Evolutionary conservation across 805 yeast genomes (phyloP).

Genomic region (Metschnikowia bowlesiae): DNA sequence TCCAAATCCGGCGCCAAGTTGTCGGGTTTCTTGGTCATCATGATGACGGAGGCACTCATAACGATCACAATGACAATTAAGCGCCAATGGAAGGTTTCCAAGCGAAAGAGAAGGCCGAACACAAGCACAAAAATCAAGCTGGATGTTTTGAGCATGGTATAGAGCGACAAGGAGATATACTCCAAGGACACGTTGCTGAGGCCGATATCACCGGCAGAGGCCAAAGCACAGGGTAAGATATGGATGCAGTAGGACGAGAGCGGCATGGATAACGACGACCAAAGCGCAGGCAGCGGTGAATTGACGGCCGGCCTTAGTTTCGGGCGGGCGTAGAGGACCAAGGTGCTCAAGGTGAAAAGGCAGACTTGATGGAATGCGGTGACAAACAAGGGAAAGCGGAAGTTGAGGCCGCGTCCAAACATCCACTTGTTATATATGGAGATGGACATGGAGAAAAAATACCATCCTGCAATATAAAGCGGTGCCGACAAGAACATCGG

Average conservation of each 20-base stretch:
- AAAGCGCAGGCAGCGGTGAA: conserved; percentile 6
- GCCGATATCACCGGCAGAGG: conserved; percentile 92
- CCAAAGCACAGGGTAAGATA: conserved; percentile 79
- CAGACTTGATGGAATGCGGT: conserved; percentile 83
- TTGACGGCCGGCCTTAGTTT: conserved; percentile 39
- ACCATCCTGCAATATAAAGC: conserved; percentile 56
- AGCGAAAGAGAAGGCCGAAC: conserved; percentile 76
- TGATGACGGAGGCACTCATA: conserved; percentile 78
- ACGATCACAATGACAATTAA: conserved; percentile 64
- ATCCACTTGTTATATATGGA: conserved; percentile 94
- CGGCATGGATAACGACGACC: conserved; percentile 19
- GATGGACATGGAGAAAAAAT: conserved; percentile 60
- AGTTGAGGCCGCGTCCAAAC: conserved; percentile 79
- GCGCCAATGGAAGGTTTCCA: conserved; percentile 70
- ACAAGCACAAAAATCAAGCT: conserved; percentile 82
- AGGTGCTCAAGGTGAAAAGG: conserved; percentile 50
- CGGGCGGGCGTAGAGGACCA: conserved; percentile 45
- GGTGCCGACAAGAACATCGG: conserved; percentile 11
- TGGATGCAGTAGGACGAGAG: conserved; percentile 39
- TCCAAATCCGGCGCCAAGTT: conserved; percentile 16
- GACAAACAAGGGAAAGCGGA: conserved; percentile 77
- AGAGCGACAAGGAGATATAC: conserved; percentile 74
- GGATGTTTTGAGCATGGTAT: conserved; percentile 90
- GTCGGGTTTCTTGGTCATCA: conserved; percentile 65
- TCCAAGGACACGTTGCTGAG: conserved; percentile 80